A percentile compares a stretch with the other conserved stretches of the same genome.
phyloP scores from a whole-genome alignment of 208 protist genomes.

The Leishmania mexicana region DNA sequence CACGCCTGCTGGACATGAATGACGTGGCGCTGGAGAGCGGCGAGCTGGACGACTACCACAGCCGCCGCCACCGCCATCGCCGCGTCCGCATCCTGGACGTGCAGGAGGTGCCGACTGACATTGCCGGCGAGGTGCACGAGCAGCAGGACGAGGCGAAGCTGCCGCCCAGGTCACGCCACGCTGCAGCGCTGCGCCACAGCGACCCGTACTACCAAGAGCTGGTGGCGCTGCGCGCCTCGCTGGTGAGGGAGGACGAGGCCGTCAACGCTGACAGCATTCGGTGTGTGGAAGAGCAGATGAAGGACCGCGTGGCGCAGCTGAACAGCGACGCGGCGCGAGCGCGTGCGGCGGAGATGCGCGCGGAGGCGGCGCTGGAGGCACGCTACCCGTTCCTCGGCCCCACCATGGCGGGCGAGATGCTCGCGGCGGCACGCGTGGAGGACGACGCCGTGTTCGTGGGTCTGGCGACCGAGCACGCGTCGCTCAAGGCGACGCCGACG shows the following conservation, averaged over 20 bases:
- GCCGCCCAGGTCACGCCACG: slow-evolving; percentile 18
- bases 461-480: background rate
- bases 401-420: background rate
- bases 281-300: slow-evolving; percentile 46
- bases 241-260: slow-evolving; percentile 37
- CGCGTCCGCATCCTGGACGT: slow-evolving; percentile 19
- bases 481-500: background rate
- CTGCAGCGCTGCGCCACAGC: slow-evolving; percentile 21
- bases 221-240: slow-evolving; percentile 30
- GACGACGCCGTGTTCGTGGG: slow-evolving; percentile 5
- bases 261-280: slow-evolving; percentile 36
- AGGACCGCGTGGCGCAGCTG: slow-evolving; percentile 46
- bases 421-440: background rate
- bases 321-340: slow-evolving; percentile 1
- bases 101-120: slow-evolving; percentile 17
- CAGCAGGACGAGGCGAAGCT: slow-evolving; percentile 22
- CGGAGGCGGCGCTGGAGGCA: slow-evolving; percentile 33
- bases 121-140: slow-evolving; percentile 31
- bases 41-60: slow-evolving; percentile 33
- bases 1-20: slow-evolving; percentile 38
- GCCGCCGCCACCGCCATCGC: slow-evolving; percentile 29
- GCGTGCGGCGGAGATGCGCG: background rate
- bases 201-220: slow-evolving; percentile 64
- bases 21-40: slow-evolving; percentile 36
- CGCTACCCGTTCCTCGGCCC: slow-evolving; percentile 8